Evolutionary conservation across 495 filamentous ascomycete species (phyloP).

Genomic region (Penicillium taxi): DNA sequence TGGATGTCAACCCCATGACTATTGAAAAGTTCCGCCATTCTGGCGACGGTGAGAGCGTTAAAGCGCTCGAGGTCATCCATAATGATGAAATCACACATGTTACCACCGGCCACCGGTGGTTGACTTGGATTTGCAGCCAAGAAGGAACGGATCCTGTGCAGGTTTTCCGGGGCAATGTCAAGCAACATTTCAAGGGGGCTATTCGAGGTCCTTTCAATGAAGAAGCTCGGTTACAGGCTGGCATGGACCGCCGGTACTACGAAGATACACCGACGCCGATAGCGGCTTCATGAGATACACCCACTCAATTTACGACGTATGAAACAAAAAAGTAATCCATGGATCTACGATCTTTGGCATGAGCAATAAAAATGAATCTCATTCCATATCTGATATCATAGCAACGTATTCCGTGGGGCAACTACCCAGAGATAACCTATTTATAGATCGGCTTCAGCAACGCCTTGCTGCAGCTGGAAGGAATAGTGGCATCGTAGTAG

Average conservation of each 20-base stretch:
- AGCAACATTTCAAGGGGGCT: conserved; percentile 39
- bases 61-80: conserved; percentile 40
- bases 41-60: conserved; percentile 37
- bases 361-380: background rate
- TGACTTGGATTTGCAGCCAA: conserved; percentile 46
- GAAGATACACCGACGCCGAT: conserved; percentile 15
- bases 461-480: conserved; percentile 37
- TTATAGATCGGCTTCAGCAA: conserved; percentile 22
- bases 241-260: conserved; percentile 44
- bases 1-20: conserved; percentile 48
- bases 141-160: conserved; percentile 44
- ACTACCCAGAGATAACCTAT: background rate
- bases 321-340: conserved; percentile 2
- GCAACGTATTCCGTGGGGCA: background rate
- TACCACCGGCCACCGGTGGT: conserved; percentile 47
- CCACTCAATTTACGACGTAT: conserved; percentile 12
- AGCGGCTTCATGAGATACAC: conserved; percentile 9
- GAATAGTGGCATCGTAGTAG: conserved; percentile 23
- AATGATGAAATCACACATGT: conserved; percentile 50
- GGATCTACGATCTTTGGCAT: background rate
- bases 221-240: conserved; percentile 41
- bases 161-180: conserved; percentile 43
- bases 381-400: background rate
- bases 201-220: conserved; percentile 45
- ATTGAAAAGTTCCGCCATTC: conserved; percentile 47